Percentiles rank a stretch among this genome's conserved stretches.
Evolutionary conservation across 495 filamentous ascomycete genomes (phyloP).

Genomic region (Aspergillus panamensis): DNA sequence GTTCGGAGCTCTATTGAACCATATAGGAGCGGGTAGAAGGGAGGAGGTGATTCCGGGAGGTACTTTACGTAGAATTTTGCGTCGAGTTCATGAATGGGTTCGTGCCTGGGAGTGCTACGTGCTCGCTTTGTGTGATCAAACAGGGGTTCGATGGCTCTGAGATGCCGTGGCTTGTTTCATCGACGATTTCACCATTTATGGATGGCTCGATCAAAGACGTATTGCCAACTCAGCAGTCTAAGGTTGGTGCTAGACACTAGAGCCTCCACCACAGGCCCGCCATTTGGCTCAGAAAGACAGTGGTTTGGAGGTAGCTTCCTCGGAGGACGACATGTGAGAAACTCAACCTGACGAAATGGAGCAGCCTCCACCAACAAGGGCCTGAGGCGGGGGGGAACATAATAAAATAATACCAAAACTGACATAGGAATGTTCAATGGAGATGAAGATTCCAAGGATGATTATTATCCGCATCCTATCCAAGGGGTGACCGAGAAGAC

Average conservation of each 20-base stretch:
- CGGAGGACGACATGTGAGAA: neutral
- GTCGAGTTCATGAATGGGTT: constrained; percentile 14
- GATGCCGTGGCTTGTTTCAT: constrained; percentile 13
- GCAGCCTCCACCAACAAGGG: neutral
- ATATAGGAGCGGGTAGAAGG: neutral
- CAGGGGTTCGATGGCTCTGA: constrained; percentile 11
- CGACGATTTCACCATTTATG: constrained; percentile 1
- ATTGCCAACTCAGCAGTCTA: constrained; percentile 19
- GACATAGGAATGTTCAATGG: constrained; percentile 2
- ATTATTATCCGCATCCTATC: neutral
- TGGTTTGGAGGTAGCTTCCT: neutral
- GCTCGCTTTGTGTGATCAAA: constrained; percentile 15
- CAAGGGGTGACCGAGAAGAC: constrained; percentile 1
- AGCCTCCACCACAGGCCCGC: constrained; percentile 12
- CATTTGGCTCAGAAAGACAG: neutral
- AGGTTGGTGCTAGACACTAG: constrained; percentile 10
- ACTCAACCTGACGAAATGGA: neutral
- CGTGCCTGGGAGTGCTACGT: constrained; percentile 22
- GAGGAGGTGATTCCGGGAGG: neutral
- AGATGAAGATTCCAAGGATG: neutral
- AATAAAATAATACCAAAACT: neutral
- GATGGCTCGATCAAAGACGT: constrained; percentile 8
- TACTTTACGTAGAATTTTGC: neutral
- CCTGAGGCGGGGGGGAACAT: neutral
- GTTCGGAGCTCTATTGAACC: constrained; percentile 4